Evolutionary conservation across 2,329 filamentous ascomycete genomes (phyloP).

Genomic region (Botryosphaeria dothidea): DNA sequence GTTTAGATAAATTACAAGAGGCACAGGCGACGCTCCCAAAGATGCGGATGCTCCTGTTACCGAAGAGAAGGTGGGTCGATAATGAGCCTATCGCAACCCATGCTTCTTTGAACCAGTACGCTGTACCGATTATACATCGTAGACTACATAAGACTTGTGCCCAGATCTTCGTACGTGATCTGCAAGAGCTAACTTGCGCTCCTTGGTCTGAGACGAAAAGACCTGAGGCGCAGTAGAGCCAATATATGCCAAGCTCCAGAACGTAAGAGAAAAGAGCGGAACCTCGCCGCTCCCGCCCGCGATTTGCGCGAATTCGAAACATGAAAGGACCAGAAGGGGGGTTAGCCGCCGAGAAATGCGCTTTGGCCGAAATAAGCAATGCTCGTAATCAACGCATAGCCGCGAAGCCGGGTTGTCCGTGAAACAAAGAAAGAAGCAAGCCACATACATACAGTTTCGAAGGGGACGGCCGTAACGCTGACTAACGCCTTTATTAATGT

Average conservation of each 20-base stretch:
- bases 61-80: background rate
- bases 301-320: constrained; percentile 4
- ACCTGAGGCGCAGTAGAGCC: background rate
- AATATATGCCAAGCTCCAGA: constrained; percentile 10
- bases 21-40: background rate
- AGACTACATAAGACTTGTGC: background rate
- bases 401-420: constrained; percentile 13
- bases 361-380: constrained; percentile 10
- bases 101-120: background rate
- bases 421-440: constrained; percentile 10
- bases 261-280: constrained; percentile 1
- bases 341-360: constrained; percentile 10
- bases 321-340: background rate
- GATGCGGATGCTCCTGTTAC: background rate
- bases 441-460: constrained; percentile 7
- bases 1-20: background rate
- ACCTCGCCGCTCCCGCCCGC: background rate
- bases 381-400: constrained; percentile 10
- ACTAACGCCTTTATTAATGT: constrained; percentile 13
- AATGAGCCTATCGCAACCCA: background rate
- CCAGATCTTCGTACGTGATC: background rate
- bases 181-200: constrained; percentile 1
- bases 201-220: background rate
- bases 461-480: constrained; percentile 9
- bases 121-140: background rate